These are phyloP conservation scores for Clitocybe nebularis DNA, from an alignment of 1,284 basidiomycete species.

Conservation along the genomic window DNA sequence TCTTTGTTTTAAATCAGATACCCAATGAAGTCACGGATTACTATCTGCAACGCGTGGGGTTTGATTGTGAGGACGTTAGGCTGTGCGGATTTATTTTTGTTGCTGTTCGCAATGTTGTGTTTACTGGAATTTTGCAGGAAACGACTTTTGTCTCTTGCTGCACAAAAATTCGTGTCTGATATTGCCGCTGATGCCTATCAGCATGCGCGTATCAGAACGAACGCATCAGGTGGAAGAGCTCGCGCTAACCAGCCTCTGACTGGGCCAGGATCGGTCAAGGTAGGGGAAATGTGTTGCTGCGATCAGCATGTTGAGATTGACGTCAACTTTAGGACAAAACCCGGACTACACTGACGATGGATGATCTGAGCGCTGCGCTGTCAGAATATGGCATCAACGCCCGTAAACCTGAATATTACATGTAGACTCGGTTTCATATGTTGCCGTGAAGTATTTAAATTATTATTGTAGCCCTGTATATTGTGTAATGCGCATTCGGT, in stretches of 20 bases:
- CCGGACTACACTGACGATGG: slow-evolving; percentile 97
- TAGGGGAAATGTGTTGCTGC: slow-evolving; percentile 26
- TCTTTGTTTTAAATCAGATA: slow-evolving; percentile 57
- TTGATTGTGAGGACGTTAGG: slow-evolving; percentile 92
- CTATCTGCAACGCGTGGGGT: slow-evolving; percentile 94
- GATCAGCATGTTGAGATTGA: neutral
- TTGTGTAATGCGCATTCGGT: no score
- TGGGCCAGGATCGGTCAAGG: slow-evolving; percentile 62
- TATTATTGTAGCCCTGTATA: no score
- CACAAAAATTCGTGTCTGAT: slow-evolving; percentile 98
- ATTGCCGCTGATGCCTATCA: slow-evolving; percentile 97
- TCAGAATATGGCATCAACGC: slow-evolving; percentile 94
- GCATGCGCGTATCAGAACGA: slow-evolving; percentile 92
- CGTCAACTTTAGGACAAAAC: slow-evolving; percentile 70
- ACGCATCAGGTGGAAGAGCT: slow-evolving; percentile 66
- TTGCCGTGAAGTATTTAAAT: no score
- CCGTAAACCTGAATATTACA: slow-evolving; percentile 88
- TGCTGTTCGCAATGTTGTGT: slow-evolving; percentile 1
- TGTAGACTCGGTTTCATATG: slow-evolving; percentile 36
- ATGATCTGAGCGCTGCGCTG: slow-evolving; percentile 90
- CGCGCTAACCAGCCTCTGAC: slow-evolving; percentile 51
- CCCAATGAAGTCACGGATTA: slow-evolving; percentile 98
- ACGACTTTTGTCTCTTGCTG: slow-evolving; percentile 90
- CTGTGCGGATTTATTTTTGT: slow-evolving; percentile 52
- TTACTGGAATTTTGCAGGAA: slow-evolving; percentile 52